phyloP scores from a whole-genome alignment of 306 rosid species.

The Erythrophleum fordii region DNA sequence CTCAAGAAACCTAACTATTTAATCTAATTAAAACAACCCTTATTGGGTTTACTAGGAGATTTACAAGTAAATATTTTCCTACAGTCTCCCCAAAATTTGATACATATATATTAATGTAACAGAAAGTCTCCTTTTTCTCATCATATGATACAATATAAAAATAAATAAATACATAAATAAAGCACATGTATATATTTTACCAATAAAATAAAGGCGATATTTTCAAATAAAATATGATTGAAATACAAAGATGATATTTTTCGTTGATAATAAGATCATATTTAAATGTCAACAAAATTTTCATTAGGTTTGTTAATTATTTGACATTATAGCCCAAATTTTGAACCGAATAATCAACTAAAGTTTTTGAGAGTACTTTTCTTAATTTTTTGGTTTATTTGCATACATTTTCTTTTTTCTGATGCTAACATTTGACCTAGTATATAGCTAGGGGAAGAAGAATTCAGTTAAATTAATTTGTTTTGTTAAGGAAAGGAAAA shows the following conservation, averaged over 20 bases:
- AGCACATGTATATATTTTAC: neutral
- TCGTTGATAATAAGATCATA: neutral
- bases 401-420: neutral
- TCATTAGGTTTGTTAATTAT: neutral
- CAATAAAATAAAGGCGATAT: neutral
- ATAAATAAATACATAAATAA: neutral
- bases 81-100: neutral
- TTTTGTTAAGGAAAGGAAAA: neutral
- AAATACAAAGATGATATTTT: neutral
- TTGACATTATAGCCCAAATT: neutral
- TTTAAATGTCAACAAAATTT: neutral
- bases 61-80: neutral
- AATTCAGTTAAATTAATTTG: neutral
- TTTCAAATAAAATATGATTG: neutral
- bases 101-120: neutral
- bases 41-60: neutral
- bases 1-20: too few species aligned
- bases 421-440: neutral
- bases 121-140: too few species aligned
- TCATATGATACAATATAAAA: neutral
- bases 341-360: neutral
- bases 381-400: neutral
- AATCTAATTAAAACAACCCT: too few species aligned
- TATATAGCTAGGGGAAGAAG: neutral
- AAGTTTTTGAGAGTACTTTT: neutral